Evolutionary conservation across 2,329 filamentous ascomycete species (phyloP), one percentile per base, ranked within the genome.

Genomic region (Pseudogymnoascus sp.): DNA sequence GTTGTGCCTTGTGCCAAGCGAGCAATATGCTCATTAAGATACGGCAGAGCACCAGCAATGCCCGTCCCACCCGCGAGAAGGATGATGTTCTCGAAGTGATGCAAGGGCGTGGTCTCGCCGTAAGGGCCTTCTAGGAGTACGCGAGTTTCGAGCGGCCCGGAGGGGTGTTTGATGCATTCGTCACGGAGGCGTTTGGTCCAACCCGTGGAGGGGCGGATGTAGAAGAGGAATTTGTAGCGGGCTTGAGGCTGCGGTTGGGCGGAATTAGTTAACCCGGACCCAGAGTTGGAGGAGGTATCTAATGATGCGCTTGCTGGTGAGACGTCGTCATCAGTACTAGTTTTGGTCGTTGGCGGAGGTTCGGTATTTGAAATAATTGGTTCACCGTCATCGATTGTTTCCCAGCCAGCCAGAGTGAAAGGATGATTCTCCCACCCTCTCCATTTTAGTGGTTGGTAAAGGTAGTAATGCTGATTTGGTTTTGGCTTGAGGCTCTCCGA

Each of bases 371-470:
- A 44, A 44, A 44, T 44, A 44, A 13, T 24, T 24, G 17, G 17
- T 44, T 5, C 10, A 44, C 13, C 40, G 40, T 24, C 10, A 5
- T 44, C 40, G 7, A 44, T 44, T 44, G 7, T 17, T 50, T 58
- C 66, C 63, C 60, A 74, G 0, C 66, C 66, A 47, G 73, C 76
- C 1, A 79, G 65, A 0, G 76, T 79, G 66, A 82, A 82, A 0
- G 80, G 80, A 63, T 82, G 80, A 60, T 74, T 81, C 61, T 82
- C 76, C 71, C 77, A 82, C 2, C 78, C 73, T 7, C 72, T 72
- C 11, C 77, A 69, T 15, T 73, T 72, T 4, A 76, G 69, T 0
- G 78, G 75, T 57, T 76, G 73, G 61, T 81, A 80, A 8, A 82
- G 67, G 62, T 77, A 81, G 65, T 80, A 82, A 65, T 80, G 80